Evolutionary conservation across 345 rosid species (phyloP).

Genomic region (Arabidopsis thaliana): DNA sequence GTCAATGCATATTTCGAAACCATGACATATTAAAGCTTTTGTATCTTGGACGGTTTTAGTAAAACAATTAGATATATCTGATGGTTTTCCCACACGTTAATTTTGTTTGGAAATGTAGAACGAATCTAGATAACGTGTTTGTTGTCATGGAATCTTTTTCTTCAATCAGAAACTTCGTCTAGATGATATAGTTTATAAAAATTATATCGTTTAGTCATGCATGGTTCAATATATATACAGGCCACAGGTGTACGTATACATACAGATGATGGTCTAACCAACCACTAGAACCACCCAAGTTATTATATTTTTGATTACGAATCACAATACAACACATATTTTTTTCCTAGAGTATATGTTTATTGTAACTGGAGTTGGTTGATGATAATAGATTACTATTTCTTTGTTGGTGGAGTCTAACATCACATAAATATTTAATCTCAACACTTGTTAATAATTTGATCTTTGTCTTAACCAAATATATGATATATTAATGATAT

Average conservation of each 20-base stretch:
- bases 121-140: slow-evolving; percentile 42
- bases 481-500: neutral
- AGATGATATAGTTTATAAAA: neutral
- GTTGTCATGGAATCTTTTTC: slow-evolving; percentile 38
- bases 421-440: slow-evolving; percentile 23
- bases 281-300: slow-evolving; percentile 39
- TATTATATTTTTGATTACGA: slow-evolving; percentile 10
- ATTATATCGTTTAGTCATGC: neutral
- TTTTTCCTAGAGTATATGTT: neutral
- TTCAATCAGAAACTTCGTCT: slow-evolving; percentile 39
- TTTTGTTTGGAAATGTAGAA: slow-evolving; percentile 11
- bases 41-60: slow-evolving; percentile 4
- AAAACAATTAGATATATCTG: neutral
- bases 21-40: slow-evolving; percentile 7
- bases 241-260: neutral
- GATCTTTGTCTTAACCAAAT: neutral
- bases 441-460: neutral
- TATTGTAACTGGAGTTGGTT: slow-evolving; percentile 39
- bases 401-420: slow-evolving; percentile 39
- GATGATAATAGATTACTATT: slow-evolving; percentile 7
- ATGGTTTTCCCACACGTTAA: slow-evolving; percentile 15
- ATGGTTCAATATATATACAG: neutral
- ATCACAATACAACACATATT: slow-evolving; percentile 11
- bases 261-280: slow-evolving; percentile 34
- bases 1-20: neutral